phyloP scores from a whole-genome alignment of 805 yeast species.

The Suhomyces vadensis region DNA sequence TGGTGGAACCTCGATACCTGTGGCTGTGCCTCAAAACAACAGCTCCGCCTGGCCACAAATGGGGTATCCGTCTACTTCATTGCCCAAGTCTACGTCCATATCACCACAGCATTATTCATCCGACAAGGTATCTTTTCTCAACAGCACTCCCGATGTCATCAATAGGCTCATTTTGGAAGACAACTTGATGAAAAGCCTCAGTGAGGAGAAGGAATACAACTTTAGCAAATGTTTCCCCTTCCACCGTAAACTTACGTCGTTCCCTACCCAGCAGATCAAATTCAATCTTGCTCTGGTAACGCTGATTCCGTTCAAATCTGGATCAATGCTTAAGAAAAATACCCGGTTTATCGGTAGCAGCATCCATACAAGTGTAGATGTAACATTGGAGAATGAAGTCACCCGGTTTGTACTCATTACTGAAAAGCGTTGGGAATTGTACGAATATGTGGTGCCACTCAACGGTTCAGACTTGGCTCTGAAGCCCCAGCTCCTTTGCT shows the following conservation, averaged over 20 bases:
- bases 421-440: constrained; percentile 75
- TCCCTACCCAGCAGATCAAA: constrained; percentile 55
- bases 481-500: constrained; percentile 58
- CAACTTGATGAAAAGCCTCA: constrained; percentile 21
- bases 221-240: constrained; percentile 83
- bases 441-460: constrained; percentile 45
- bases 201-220: constrained; percentile 56
- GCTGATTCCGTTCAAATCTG: constrained; percentile 21
- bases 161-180: constrained; percentile 17
- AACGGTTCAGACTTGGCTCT: constrained; percentile 33
- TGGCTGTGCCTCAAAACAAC: not conserved
- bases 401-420: constrained; percentile 64
- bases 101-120: constrained; percentile 3
- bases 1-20: not conserved
- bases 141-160: constrained; percentile 14
- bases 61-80: not conserved
- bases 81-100: not conserved
- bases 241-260: constrained; percentile 59
- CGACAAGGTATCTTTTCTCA: constrained; percentile 4
- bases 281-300: constrained; percentile 24
- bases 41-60: no score
- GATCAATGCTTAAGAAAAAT: constrained; percentile 26
- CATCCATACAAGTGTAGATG: constrained; percentile 32
- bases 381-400: constrained; percentile 53
- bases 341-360: constrained; percentile 31